Evolutionary conservation across 345 rosid species (phyloP).

Genomic region (Anacardium occidentale): DNA sequence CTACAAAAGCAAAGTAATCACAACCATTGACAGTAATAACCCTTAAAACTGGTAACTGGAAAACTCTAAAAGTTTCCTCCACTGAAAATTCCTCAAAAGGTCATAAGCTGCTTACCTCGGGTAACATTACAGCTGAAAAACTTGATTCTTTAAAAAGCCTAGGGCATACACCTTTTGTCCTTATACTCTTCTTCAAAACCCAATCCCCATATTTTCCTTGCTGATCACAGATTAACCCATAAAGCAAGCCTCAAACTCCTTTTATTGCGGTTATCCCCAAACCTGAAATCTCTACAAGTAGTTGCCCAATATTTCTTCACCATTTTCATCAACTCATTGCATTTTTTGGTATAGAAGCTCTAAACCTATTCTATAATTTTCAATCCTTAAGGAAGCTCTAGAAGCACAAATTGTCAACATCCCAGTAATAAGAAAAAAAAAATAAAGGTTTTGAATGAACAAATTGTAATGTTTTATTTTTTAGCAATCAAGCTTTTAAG

Average conservation of each 20-base stretch:
- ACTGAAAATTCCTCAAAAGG: neutral
- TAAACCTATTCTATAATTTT: neutral
- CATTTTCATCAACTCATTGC: neutral
- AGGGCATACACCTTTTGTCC: slow-evolving; percentile 1
- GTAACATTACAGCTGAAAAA: neutral
- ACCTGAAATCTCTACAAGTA: neutral
- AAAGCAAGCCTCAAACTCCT: neutral
- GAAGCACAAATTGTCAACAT: neutral
- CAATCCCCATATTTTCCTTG: neutral
- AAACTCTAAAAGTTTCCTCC: slow-evolving; percentile 3
- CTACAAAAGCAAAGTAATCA: neutral
- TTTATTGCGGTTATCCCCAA: neutral
- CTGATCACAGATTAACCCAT: neutral
- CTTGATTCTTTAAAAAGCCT: neutral
- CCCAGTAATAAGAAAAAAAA: neutral
- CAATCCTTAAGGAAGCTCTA: neutral
- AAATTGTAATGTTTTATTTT: neutral
- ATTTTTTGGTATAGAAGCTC: slow-evolving; percentile 5
- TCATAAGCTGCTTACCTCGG: neutral
- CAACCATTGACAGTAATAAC: neutral
- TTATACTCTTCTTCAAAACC: neutral
- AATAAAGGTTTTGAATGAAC: neutral
- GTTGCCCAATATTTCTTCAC: neutral
- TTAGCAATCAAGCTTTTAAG: neutral
- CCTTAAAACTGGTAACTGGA: neutral